phyloP scores from a whole-genome alignment of 371 early-diverging fungal genomes.

The Funneliformis caledonium region DNA sequence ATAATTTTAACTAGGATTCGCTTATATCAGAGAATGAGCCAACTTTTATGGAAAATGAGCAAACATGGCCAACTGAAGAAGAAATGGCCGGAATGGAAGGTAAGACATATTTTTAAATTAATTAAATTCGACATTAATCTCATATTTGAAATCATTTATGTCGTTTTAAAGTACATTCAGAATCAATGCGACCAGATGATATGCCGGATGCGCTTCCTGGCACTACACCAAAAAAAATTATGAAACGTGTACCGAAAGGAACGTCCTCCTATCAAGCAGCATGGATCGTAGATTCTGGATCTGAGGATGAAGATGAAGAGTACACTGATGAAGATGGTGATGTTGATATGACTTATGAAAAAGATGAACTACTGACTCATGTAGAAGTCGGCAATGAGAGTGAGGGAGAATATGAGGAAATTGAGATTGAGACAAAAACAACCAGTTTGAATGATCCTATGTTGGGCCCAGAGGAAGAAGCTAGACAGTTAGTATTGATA shows the following conservation, averaged over 20 bases:
- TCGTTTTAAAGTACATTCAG: constrained; percentile 41
- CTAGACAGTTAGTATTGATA: constrained; percentile 39
- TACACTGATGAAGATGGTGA: constrained; percentile 69
- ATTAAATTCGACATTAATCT: background rate
- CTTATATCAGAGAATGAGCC: constrained; percentile 85
- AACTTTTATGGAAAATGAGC: constrained; percentile 90
- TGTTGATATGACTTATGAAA: constrained; percentile 53
- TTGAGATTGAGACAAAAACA: constrained; percentile 60
- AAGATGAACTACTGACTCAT: constrained; percentile 38
- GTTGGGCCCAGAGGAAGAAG: constrained; percentile 51
- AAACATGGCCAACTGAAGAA: constrained; percentile 98
- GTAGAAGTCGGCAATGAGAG: constrained; percentile 46
- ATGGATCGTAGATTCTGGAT: constrained; percentile 89
- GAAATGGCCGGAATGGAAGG: constrained; percentile 85
- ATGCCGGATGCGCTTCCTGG: constrained; percentile 46
- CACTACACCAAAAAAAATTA: constrained; percentile 46
- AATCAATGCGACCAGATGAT: constrained; percentile 52
- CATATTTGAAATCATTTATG: background rate
- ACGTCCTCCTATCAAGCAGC: constrained; percentile 96
- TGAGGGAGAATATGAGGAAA: constrained; percentile 79
- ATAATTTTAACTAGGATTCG: constrained; percentile 56
- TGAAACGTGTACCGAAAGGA: constrained; percentile 89
- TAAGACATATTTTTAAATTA: constrained; percentile 30
- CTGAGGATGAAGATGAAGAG: constrained; percentile 61
- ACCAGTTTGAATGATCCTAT: constrained; percentile 41